Evolutionary conservation across 2,329 filamentous ascomycete genomes (phyloP), one percentile per base, ranked within the genome.

Genomic region (Trichoderma asperellum): DNA sequence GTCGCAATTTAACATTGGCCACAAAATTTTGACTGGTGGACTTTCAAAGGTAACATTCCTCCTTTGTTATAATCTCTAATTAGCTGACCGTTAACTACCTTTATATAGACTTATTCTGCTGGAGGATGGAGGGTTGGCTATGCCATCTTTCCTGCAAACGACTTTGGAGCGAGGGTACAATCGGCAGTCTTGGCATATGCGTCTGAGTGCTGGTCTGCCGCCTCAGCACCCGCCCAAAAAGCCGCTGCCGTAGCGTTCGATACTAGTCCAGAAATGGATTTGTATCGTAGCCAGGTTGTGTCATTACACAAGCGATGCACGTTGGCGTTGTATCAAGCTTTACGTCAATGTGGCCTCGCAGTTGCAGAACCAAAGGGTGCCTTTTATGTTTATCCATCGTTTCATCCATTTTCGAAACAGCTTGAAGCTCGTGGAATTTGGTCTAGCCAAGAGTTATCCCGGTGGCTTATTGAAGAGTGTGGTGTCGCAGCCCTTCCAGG

Each of bases 181-280:
- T 40, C 35, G 14, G 57, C 57, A 27, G 7, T 60, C 24, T 12
- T 60, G 24, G 57, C 57, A 24, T 60, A 60, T 60, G 57, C 35
- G 8, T 60, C 57, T 43, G 57, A 60, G 27, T 60, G 57, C 35
- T 60, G 57, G 57, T 60, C 57, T 60, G n/a, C 57, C 5, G 57
- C 57, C 24, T 60, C 57, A 16, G 57, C 57, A 6, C 57, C 57
- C 1, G 57, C 57, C 18, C 57, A 60, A 60, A 37, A 43, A 7
- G 57, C 57, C 5, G 57, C 57, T 1, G 35, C 35, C n/a, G 24
- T 60, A n/a, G 40, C 40, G 40, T 43, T 43, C 18, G 18, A 43
- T 43, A 43, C 18, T 6, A 43, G 40, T n/a, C 40, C 18, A 43
- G 40, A 43, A n/a, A 43, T 43, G 40, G 40, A 43, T n/a, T n/a